phyloP scores from a whole-genome alignment of 2,329 filamentous ascomycete species.

The Trichoderma sp. region DNA sequence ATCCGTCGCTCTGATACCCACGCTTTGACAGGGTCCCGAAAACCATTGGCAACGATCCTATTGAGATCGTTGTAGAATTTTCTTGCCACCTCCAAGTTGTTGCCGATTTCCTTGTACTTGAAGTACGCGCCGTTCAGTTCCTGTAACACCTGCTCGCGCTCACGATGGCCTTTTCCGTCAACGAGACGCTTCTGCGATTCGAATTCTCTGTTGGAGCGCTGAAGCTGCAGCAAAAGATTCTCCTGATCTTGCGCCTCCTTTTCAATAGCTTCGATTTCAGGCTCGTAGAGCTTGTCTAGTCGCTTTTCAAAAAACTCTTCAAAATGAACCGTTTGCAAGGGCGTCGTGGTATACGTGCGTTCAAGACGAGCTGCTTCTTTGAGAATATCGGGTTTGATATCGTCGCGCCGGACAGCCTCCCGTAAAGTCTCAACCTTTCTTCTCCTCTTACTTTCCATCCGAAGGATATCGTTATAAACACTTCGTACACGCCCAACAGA shows the following conservation, averaged over 20 bases:
- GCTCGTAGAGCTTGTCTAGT: conserved; percentile 73
- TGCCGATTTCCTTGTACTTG: conserved; percentile 95
- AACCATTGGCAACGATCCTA: conserved; percentile 76
- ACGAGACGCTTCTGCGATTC: conserved; percentile 68
- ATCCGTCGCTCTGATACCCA: conserved; percentile 81
- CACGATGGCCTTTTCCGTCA: conserved; percentile 61
- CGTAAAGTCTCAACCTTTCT: conserved; percentile 78
- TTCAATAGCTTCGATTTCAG: conserved; percentile 69
- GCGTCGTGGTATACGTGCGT: conserved; percentile 79
- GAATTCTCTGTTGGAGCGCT: conserved; percentile 77
- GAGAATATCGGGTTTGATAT: conserved; percentile 83
- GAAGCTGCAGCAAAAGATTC: conserved; percentile 66
- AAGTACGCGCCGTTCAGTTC: conserved; percentile 87
- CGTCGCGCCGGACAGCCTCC: conserved; percentile 80
- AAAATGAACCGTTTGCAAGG: conserved; percentile 85
- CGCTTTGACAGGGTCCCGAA: conserved; percentile 73
- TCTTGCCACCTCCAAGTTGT: conserved; percentile 83
- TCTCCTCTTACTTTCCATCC: conserved; percentile 77
- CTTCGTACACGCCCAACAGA: conserved; percentile 76
- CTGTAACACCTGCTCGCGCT: conserved; percentile 85
- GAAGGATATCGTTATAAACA: conserved; percentile 79
- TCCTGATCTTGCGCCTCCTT: conserved; percentile 78
- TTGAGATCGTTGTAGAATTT: conserved; percentile 98
- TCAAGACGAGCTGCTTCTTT: conserved; percentile 83
- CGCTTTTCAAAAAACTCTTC: conserved; percentile 86